phyloP scores from a whole-genome alignment of 2,329 filamentous ascomycete species.

The Fusarium sp. region DNA sequence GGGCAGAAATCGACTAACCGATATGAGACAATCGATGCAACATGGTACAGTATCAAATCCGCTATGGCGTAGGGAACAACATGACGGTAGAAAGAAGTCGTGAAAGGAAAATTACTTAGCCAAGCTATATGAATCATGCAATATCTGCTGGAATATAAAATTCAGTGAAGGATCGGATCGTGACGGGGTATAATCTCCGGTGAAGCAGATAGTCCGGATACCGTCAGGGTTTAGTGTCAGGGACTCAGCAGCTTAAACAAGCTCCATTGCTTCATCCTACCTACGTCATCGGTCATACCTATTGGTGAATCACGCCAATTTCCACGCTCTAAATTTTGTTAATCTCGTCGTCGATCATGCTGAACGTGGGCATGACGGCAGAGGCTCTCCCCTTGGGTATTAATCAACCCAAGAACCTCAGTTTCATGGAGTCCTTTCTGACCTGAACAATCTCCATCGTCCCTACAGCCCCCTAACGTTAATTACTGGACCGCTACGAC shows the following conservation, averaged over 20 bases:
- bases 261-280: constrained; percentile 19
- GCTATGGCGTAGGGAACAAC: too few species aligned
- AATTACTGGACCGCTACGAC: constrained; percentile 10
- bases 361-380: constrained; percentile 32
- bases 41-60: too few species aligned
- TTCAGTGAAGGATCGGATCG: background rate
- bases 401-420: constrained; percentile 8
- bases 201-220: constrained; percentile 6
- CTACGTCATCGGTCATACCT: constrained; percentile 30
- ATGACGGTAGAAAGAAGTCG: too few species aligned
- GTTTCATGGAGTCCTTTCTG: constrained; percentile 1
- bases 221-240: constrained; percentile 3
- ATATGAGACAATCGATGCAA: background rate
- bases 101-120: too few species aligned
- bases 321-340: constrained; percentile 12
- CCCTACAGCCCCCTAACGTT: background rate
- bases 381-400: constrained; percentile 31
- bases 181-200: background rate
- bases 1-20: background rate
- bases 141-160: too few species aligned
- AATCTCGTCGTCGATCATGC: constrained; percentile 9
- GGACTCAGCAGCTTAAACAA: constrained; percentile 29
- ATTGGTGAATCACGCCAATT: constrained; percentile 33
- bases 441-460: constrained; percentile 4
- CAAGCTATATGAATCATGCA: background rate